These are phyloP conservation scores for Neurospora crassa DNA, from an alignment of 2,329 filamentous ascomycete genomes.

Conservation along the genomic window DNA sequence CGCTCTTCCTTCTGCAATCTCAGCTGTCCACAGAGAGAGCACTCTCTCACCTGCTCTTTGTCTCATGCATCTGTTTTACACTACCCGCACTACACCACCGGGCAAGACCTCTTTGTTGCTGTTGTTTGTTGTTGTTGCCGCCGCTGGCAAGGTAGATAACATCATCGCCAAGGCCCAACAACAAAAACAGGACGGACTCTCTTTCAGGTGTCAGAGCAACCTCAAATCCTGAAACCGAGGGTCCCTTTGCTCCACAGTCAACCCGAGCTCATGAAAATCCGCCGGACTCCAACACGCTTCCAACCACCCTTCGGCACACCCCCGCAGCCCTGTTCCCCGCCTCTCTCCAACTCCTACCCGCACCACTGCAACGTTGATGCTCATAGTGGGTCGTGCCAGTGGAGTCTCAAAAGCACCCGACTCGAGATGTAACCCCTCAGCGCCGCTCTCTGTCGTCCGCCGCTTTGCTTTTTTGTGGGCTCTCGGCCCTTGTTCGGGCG, in stretches of 20 bases:
- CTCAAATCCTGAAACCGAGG: neutral
- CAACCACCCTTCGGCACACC: neutral
- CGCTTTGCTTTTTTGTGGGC: neutral
- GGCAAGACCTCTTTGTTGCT: neutral
- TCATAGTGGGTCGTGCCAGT: neutral
- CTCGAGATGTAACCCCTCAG: neutral
- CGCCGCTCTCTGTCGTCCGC: neutral
- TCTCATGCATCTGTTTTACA: neutral
- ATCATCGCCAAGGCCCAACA: neutral
- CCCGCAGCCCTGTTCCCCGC: neutral
- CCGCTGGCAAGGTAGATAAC: neutral
- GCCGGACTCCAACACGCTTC: neutral
- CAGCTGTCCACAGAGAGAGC: neutral
- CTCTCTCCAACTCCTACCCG: neutral
- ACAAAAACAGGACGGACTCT: neutral
- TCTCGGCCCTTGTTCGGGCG: neutral
- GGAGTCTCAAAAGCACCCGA: neutral
- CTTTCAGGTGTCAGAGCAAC: neutral
- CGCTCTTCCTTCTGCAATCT: neutral
- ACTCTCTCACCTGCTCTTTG: neutral
- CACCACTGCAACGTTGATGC: neutral
- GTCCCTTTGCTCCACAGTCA: neutral
- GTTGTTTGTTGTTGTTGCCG: neutral
- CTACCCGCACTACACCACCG: too few species aligned
- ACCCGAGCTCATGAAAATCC: neutral